A percentile compares a stretch with the other conserved stretches of the same genome.
Conservation (phyloP, 2,329 filamentous ascomycete species). For the Colletotrichum sp. region DNA sequence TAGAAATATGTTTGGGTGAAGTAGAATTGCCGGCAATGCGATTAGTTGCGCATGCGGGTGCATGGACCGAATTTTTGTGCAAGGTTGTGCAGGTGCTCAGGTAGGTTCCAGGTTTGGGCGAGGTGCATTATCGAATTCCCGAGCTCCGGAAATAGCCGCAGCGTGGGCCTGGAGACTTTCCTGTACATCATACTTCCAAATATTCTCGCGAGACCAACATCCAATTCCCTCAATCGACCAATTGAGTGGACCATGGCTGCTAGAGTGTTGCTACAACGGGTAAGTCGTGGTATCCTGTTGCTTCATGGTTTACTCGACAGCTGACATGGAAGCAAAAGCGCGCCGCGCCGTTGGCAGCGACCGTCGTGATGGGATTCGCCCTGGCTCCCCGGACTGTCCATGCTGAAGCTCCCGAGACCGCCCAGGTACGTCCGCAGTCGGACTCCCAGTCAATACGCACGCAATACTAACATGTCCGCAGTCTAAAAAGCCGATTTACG, state of each 20-base stretch:
- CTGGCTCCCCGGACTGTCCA: conserved; percentile 51
- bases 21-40: not conserved
- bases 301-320: not conserved
- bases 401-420: conserved; percentile 53
- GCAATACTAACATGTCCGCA: conserved; percentile 27
- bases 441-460: not conserved
- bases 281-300: conserved; percentile 33
- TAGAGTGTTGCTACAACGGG: conserved; percentile 63
- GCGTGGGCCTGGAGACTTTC: conserved; percentile 18
- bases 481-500: conserved; percentile 80
- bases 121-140: conserved; percentile 22
- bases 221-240: conserved; percentile 34
- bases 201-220: conserved; percentile 23
- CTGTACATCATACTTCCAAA: conserved; percentile 24
- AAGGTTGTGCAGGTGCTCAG: not conserved
- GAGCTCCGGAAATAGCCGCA: conserved; percentile 32
- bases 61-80: conserved; percentile 14
- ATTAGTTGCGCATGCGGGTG: conserved; percentile 7
- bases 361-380: conserved; percentile 53
- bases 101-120: not conserved
- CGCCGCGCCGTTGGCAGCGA: conserved; percentile 59
- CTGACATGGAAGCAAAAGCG: conserved; percentile 40
- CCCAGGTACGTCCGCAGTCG: conserved; percentile 1
- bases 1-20: not conserved
- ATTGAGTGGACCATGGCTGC: conserved; percentile 63